Conservation (phyloP, 2,329 filamentous ascomycete species). For the Fusarium torreyae region DNA sequence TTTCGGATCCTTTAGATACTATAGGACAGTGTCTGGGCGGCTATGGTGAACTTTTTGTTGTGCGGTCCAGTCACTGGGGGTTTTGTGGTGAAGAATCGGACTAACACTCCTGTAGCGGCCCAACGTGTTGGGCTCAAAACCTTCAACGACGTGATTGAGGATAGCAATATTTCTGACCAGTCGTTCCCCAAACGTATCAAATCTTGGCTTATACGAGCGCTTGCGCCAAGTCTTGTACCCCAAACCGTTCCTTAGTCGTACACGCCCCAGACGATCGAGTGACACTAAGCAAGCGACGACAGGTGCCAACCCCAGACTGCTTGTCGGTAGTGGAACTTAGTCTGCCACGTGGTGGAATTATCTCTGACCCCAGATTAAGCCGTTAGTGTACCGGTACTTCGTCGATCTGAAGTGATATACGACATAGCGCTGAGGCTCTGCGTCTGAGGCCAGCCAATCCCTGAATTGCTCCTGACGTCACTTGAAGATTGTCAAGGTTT, state of each 20-base stretch:
- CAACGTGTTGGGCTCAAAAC: constrained; percentile 21
- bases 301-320: neutral
- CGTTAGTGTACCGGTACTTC: constrained; percentile 1
- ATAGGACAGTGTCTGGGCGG: neutral
- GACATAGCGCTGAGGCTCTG: constrained; percentile 14
- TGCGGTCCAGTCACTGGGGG: neutral
- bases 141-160: neutral
- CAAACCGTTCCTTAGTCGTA: constrained; percentile 6
- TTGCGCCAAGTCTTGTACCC: constrained; percentile 3
- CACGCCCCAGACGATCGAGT: constrained; percentile 1
- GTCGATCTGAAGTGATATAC: constrained; percentile 3
- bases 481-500: neutral
- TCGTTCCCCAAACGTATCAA: neutral
- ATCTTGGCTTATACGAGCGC: neutral
- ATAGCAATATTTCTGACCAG: too few relatives aligned
- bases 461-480: constrained; percentile 11
- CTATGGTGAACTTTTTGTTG: neutral
- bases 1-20: neutral
- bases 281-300: constrained; percentile 5
- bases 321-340: neutral
- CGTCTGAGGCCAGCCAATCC: constrained; percentile 13
- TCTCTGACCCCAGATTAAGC: neutral
- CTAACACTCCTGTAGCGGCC: constrained; percentile 14
- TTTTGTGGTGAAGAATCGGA: neutral
- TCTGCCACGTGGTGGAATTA: constrained; percentile 17